Evolutionary conservation across 129 eudicot genomes (phyloP), one percentile per base, ranked within the genome.

Genomic region (Centrapalus pauciflorus): DNA sequence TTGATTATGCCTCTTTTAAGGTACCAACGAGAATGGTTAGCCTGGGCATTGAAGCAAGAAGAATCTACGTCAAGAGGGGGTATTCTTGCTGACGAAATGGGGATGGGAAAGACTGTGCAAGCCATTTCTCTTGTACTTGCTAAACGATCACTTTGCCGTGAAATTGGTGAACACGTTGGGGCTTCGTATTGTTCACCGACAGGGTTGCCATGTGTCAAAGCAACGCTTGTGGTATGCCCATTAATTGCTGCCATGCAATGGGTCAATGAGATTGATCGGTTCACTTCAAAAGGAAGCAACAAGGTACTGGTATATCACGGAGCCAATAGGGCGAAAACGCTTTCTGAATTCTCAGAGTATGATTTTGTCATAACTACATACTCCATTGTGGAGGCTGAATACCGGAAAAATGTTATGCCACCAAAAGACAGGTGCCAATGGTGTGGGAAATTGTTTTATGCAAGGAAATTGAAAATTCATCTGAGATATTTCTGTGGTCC

Each of bases 71-170:
- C 80, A 41, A 76, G 77, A 69, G 99, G 97, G 26, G 99, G 99
- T 34, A 89, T 89, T 45, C 95, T 94, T 72, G 99, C 97, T 23
- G 99, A 94, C 76, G 97, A 86, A 78, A 90, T 90, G 95, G 97
- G 97, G 20, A 90, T 90, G 97, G 97, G 97, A 32, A 90, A 94
- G 70, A 94, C 99, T 17, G 76, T 84, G 4, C 97, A 94, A 79
- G 99, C 99, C 25, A 94, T 94, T 66, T 83, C 99, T 0, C 99
- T 94, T 66, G 99, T 94, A 43, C 96, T 89, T 61, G 85, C 91
- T 66, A 94, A 89, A 77, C 66, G 92, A 66, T 85, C 83, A 58
- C 72, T 85, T 57, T 13, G 12, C 13, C 81, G 50, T 27, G 90
- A 81, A 62, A n/a, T 67, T 35, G 62, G 74, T 69, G 81, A 59